A percentile compares a stretch with the other conserved stretches of the same genome.
Evolutionary conservation across 306 rosid genomes (phyloP).

Genomic region (Luffa aegyptiaca): DNA sequence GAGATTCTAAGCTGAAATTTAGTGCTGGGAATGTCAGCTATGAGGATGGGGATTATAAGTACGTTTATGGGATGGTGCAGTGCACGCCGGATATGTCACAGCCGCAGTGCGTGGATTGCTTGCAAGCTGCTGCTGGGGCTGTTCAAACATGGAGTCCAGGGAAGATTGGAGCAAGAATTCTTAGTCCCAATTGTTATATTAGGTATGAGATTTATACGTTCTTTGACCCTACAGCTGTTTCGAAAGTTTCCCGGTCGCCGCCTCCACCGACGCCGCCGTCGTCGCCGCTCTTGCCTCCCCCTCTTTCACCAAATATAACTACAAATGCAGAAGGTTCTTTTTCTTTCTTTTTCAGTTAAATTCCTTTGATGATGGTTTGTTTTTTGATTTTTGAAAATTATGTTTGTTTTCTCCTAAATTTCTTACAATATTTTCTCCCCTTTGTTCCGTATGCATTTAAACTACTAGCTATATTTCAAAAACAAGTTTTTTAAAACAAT

Average conservation of each 20-base stretch:
- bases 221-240: not conserved
- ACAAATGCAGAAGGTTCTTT: not conserved
- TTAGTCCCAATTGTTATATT: not conserved
- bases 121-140: not conserved
- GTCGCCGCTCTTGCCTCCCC: not conserved
- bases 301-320: not conserved
- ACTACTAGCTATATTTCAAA: no score
- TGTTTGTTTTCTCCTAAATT: no score
- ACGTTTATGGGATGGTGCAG: not conserved
- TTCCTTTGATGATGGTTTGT: no score
- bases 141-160: not conserved
- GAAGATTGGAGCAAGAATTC: not conserved
- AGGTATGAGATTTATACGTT: not conserved
- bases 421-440: no score
- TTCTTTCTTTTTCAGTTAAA: not conserved
- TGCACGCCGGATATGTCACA: conserved; percentile 6
- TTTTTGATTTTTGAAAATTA: no score
- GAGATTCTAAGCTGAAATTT: not conserved
- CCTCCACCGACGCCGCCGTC: not conserved
- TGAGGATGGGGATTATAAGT: not conserved
- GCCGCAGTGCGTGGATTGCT: not conserved
- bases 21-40: not conserved
- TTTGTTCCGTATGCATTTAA: no score
- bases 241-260: not conserved
- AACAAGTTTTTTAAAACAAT: no score